These are phyloP conservation scores for Ascochyta clinopodiicola DNA, from an alignment of 2,329 filamentous ascomycete genomes.

Conservation along the genomic window DNA sequence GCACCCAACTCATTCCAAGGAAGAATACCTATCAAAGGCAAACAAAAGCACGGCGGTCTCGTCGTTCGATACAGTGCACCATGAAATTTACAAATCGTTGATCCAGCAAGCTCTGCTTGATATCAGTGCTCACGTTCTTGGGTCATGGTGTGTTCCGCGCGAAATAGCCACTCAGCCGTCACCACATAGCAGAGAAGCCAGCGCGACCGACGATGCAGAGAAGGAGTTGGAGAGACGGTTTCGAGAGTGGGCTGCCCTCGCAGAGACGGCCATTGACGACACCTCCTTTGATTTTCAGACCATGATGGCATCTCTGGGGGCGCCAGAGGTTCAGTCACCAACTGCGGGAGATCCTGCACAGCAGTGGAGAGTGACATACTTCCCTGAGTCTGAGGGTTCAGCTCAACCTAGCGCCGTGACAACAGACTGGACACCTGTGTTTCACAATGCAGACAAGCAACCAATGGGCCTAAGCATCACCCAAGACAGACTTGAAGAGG, in stretches of 20 bases:
- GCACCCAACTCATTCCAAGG: slow-evolving; percentile 57
- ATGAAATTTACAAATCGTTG: slow-evolving; percentile 43
- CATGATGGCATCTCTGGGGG: slow-evolving; percentile 46
- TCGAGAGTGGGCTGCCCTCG: slow-evolving; percentile 36
- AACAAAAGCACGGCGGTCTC: slow-evolving; percentile 52
- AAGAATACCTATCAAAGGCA: slow-evolving; percentile 60
- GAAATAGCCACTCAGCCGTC: slow-evolving; percentile 29
- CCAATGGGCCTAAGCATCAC: slow-evolving; percentile 36
- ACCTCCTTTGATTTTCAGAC: slow-evolving; percentile 39
- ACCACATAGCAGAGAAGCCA: slow-evolving; percentile 21
- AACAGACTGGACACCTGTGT: slow-evolving; percentile 32
- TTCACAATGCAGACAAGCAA: slow-evolving; percentile 37
- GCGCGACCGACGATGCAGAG: slow-evolving; percentile 33
- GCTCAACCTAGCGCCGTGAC: slow-evolving; percentile 11
- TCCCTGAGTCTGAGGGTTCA: slow-evolving; percentile 24
- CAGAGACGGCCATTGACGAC: slow-evolving; percentile 32
- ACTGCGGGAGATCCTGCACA: slow-evolving; percentile 21
- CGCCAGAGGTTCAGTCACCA: slow-evolving; percentile 29
- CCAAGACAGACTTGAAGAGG: slow-evolving; percentile 4
- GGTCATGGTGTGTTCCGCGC: slow-evolving; percentile 36
- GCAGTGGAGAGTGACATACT: slow-evolving; percentile 37
- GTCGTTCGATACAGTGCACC: slow-evolving; percentile 42
- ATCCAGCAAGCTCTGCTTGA: slow-evolving; percentile 51
- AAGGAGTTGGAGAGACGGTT: slow-evolving; percentile 39
- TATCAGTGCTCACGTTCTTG: slow-evolving; percentile 36